Evolutionary conservation across 2,329 filamentous ascomycete genomes (phyloP).

Genomic region (Metarhizium anisopliae): DNA sequence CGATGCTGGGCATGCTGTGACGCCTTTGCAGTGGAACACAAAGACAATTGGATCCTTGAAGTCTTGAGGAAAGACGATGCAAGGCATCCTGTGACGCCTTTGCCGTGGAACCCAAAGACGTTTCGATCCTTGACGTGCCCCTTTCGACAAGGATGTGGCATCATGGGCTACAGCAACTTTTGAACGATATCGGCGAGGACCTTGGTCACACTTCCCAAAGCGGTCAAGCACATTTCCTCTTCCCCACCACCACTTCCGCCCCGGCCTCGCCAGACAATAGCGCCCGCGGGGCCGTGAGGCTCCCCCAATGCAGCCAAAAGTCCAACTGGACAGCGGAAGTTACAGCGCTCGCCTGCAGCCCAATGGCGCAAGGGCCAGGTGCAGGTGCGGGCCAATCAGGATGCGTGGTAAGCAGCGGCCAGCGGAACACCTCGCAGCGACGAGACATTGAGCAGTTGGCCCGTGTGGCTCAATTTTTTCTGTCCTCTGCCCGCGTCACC

Average conservation of each 20-base stretch:
- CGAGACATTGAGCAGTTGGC: too few relatives aligned
- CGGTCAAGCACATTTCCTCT: not conserved
- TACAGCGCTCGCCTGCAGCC: not conserved
- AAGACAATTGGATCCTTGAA: not conserved
- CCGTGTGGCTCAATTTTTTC: not conserved
- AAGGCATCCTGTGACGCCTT: not conserved
- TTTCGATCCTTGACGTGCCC: not conserved
- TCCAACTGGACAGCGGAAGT: not conserved
- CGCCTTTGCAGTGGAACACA: not conserved
- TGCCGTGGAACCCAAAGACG: not conserved
- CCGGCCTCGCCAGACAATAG: not conserved
- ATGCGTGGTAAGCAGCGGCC: not conserved
- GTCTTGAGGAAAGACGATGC: not conserved
- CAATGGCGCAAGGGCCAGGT: too few relatives aligned
- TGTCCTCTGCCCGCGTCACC: not conserved
- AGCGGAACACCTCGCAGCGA: not conserved
- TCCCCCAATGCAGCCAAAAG: not conserved
- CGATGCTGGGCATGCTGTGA: not conserved
- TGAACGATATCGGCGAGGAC: slow-evolving; percentile 2
- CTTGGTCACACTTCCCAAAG: not conserved
- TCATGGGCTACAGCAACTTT: not conserved
- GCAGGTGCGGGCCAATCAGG: not conserved
- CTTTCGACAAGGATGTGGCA: too few relatives aligned
- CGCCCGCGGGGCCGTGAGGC: not conserved
- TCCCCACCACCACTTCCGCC: not conserved